Percentiles rank a stretch among this genome's conserved stretches.
Evolutionary conservation across 2,329 filamentous ascomycete species (phyloP).

Genomic region (Septoria linicola): DNA sequence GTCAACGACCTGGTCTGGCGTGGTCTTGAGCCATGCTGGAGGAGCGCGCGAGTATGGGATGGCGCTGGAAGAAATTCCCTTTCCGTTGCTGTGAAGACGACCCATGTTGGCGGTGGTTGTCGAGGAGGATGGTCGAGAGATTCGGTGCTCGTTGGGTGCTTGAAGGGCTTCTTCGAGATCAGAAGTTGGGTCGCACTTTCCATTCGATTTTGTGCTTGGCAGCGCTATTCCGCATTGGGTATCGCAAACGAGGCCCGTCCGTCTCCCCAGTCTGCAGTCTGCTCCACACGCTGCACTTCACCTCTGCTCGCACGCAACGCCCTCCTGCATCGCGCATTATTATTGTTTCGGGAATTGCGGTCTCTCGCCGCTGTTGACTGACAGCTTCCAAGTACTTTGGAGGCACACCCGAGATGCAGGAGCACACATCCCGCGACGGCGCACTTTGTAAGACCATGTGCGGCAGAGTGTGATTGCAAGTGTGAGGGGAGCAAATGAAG

Average conservation of each 20-base stretch:
- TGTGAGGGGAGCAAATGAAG: conserved; percentile 2
- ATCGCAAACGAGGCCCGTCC: too few relatives aligned
- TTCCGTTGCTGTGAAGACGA: conserved; percentile 98
- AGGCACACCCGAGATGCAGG: conserved; percentile 4
- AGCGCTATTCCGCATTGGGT: not conserved
- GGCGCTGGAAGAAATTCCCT: conserved; percentile 95
- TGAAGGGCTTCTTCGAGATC: too few relatives aligned
- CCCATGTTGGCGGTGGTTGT: too few relatives aligned
- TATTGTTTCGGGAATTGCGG: too few relatives aligned
- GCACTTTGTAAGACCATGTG: conserved; percentile 11
- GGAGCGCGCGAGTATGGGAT: conserved; percentile 93
- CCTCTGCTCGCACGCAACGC: not conserved
- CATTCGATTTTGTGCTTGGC: conserved; percentile 9
- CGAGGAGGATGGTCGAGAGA: too few relatives aligned
- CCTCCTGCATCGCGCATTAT: not conserved
- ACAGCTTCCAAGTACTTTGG: too few relatives aligned
- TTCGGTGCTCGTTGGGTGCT: too few relatives aligned
- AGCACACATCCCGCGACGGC: not conserved
- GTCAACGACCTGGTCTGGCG: conserved; percentile 95
- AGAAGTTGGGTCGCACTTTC: conserved; percentile 3
- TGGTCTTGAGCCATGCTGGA: conserved; percentile 97
- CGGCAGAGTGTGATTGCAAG: conserved; percentile 10
- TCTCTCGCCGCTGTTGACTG: too few relatives aligned
- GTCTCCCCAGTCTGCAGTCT: too few relatives aligned
- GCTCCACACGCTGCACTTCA: too few relatives aligned